Conservation (phyloP, 257 asterid species). For the Anisodus tanguticus region DNA sequence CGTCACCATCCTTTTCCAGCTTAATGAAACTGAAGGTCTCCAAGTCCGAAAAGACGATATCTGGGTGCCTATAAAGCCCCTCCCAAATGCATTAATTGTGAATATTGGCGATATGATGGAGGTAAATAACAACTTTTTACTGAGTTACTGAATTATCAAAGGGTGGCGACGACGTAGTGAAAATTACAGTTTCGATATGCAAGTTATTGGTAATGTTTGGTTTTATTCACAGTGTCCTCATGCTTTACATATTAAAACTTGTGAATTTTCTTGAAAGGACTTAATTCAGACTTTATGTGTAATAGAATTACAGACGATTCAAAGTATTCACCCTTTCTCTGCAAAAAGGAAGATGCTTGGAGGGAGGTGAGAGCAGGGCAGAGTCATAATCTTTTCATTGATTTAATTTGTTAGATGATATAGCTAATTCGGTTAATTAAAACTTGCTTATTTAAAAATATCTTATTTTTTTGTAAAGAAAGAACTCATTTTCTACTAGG, state of each 20-base stretch:
- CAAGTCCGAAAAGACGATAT: constrained; percentile 49
- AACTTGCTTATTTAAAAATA: too few species aligned
- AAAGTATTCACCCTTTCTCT: neutral
- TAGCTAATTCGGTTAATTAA: too few species aligned
- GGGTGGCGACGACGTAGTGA: neutral
- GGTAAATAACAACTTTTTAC: constrained; percentile 35
- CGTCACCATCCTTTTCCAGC: constrained; percentile 54
- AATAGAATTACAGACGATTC: neutral
- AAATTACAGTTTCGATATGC: neutral
- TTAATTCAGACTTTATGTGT: neutral
- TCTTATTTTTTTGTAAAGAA: neutral
- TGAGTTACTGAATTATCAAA: neutral
- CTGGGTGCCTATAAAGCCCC: constrained; percentile 55
- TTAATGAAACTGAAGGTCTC: constrained; percentile 57
- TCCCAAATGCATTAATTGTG: constrained; percentile 52
- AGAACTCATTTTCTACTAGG: neutral
- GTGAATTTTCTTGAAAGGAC: neutral
- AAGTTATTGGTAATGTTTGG: neutral
- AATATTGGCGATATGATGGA: constrained; percentile 62
- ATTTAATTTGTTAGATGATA: neutral
- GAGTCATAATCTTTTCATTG: neutral
- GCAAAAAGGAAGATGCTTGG: neutral
- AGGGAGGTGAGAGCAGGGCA: neutral
- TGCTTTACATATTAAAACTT: neutral
- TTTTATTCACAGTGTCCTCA: neutral